Evolutionary conservation across 2,329 filamentous ascomycete genomes (phyloP).

Genomic region (Diaporthe longicolla): DNA sequence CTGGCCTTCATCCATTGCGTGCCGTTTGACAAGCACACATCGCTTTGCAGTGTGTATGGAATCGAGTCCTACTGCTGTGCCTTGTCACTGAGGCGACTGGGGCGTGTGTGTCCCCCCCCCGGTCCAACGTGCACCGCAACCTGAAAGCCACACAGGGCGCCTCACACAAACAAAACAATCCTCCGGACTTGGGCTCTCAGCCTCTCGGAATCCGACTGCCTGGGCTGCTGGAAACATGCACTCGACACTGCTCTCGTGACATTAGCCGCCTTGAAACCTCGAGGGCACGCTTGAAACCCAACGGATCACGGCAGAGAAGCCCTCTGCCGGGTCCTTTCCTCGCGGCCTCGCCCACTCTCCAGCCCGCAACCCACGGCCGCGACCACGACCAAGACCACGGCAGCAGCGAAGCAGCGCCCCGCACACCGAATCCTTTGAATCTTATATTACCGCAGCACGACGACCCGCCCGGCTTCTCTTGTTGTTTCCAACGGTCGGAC

Average conservation of each 20-base stretch:
- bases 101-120: constrained; percentile 23
- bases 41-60: constrained; percentile 12
- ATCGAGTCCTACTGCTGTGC: constrained; percentile 24
- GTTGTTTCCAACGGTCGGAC: constrained; percentile 31
- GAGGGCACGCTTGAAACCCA: constrained; percentile 37
- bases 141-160: constrained; percentile 30
- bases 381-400: constrained; percentile 28
- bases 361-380: constrained; percentile 30
- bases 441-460: constrained; percentile 27
- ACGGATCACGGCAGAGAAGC: constrained; percentile 23
- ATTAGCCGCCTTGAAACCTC: constrained; percentile 39
- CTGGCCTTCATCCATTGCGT: constrained; percentile 23
- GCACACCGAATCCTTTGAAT: constrained; percentile 26
- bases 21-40: constrained; percentile 19
- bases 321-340: constrained; percentile 34
- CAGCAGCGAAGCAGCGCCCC: constrained; percentile 22
- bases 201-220: constrained; percentile 36
- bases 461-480: constrained; percentile 20
- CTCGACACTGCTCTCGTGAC: constrained; percentile 36
- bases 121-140: constrained; percentile 35
- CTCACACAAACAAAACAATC: constrained; percentile 33
- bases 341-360: constrained; percentile 33
- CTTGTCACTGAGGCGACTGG: constrained; percentile 35
- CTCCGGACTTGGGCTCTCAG: constrained; percentile 34
- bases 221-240: constrained; percentile 37